Evolutionary conservation across 2,329 filamentous ascomycete species (phyloP).

Genomic region (Penicillium sp.): DNA sequence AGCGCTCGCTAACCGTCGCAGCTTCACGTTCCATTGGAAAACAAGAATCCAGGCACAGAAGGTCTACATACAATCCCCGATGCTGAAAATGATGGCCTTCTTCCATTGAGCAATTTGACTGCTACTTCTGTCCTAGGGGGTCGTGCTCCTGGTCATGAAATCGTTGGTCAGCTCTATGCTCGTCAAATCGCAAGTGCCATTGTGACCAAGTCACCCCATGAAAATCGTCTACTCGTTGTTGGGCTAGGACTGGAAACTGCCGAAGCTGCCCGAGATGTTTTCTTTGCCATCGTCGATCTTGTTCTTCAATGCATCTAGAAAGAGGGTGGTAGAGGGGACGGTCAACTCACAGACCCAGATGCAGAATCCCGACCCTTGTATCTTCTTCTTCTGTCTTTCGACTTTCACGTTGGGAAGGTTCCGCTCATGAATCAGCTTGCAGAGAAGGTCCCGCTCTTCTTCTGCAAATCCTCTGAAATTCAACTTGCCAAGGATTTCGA

Average conservation of each 20-base stretch:
- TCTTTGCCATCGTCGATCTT: constrained; percentile 50
- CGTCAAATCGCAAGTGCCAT: constrained; percentile 86
- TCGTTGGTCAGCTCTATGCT: constrained; percentile 83
- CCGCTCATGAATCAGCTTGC: constrained; percentile 10
- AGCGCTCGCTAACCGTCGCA: constrained; percentile 20
- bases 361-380: constrained; percentile 13
- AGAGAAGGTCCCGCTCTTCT: constrained; percentile 16
- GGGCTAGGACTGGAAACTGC: constrained; percentile 60
- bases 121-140: constrained; percentile 87
- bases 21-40: constrained; percentile 41
- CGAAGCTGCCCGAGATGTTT: constrained; percentile 46
- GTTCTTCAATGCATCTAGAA: constrained; percentile 48
- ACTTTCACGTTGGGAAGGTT: constrained; percentile 15
- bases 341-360: constrained; percentile 20
- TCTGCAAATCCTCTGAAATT: constrained; percentile 22
- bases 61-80: constrained; percentile 45
- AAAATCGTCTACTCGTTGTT: constrained; percentile 63
- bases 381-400: constrained; percentile 18
- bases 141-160: constrained; percentile 78
- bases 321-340: not conserved
- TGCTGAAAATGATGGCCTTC: constrained; percentile 59
- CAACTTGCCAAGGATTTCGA: constrained; percentile 22
- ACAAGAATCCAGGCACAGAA: constrained; percentile 41
- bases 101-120: constrained; percentile 82
- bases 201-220: constrained; percentile 69